phyloP scores from a whole-genome alignment of 148 eudicot species.

The Camellia sinensis region DNA sequence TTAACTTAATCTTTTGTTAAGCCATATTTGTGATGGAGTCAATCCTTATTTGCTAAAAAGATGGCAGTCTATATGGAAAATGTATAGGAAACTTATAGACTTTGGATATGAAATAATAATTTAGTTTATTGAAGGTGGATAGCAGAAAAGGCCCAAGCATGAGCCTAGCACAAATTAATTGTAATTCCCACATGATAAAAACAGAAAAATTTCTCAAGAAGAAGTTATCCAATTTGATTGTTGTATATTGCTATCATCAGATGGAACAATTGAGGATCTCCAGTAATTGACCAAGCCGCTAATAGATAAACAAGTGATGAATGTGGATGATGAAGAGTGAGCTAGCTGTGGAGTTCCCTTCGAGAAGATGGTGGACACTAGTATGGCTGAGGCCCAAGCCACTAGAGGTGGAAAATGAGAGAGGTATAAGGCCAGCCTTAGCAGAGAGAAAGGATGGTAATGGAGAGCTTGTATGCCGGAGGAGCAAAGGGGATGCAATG shows the following conservation, averaged over 20 bases:
- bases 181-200: not conserved
- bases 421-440: too few relatives aligned
- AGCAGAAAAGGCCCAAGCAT: not conserved
- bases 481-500: too few relatives aligned
- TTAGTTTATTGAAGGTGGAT: not conserved
- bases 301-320: not conserved
- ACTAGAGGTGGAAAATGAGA: too few relatives aligned
- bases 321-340: too few relatives aligned
- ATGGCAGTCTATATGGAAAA: not conserved
- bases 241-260: not conserved
- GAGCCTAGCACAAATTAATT: not conserved
- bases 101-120: not conserved
- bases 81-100: too few relatives aligned
- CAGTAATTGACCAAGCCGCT: not conserved
- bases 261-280: not conserved
- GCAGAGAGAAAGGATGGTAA: too few relatives aligned
- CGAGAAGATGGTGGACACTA: too few relatives aligned
- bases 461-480: too few relatives aligned
- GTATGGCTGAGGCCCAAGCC: too few relatives aligned
- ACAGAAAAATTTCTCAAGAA: not conserved
- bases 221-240: not conserved
- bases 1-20: not conserved
- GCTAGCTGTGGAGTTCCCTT: too few relatives aligned
- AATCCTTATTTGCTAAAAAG: not conserved
- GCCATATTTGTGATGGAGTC: not conserved